These are phyloP conservation scores for Macrolepiota albuminosa DNA, from an alignment of 768 basidiomycete genomes.

Conservation along the genomic window DNA sequence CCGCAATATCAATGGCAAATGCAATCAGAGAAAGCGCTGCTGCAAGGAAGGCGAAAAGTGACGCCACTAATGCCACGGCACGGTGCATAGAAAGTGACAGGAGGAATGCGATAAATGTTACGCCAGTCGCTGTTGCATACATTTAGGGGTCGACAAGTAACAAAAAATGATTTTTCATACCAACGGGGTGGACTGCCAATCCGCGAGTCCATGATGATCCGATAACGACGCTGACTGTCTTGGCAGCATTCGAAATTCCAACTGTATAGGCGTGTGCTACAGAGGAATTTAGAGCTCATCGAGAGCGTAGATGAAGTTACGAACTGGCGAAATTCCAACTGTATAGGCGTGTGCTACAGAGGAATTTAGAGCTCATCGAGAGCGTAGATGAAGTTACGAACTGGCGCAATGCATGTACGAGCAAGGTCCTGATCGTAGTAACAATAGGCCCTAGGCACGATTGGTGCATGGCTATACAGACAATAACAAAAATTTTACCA, in stretches of 20 bases:
- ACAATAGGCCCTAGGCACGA: constrained; percentile 55
- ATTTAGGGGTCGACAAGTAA: not conserved
- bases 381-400: constrained; percentile 19
- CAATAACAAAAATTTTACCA: constrained; percentile 40
- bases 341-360: constrained; percentile 52
- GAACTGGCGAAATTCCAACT: constrained; percentile 41
- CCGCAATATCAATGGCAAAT: constrained; percentile 73
- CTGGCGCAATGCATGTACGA: constrained; percentile 46
- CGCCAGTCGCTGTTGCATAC: constrained; percentile 36
- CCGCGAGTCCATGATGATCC: constrained; percentile 66
- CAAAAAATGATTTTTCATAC: constrained; percentile 35
- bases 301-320: constrained; percentile 7
- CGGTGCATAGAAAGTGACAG: constrained; percentile 56
- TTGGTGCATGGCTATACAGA: not conserved
- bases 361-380: not conserved
- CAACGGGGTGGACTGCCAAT: constrained; percentile 70
- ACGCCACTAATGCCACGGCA: constrained; percentile 56
- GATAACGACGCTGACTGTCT: constrained; percentile 36
- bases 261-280: constrained; percentile 56
- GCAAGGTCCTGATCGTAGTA: constrained; percentile 38
- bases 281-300: not conserved
- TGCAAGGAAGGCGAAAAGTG: constrained; percentile 67
- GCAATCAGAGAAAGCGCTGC: constrained; percentile 65
- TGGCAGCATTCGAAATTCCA: constrained; percentile 31
- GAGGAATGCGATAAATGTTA: constrained; percentile 60